phyloP scores from a whole-genome alignment of 768 basidiomycete genomes.

The Boletus speciosus region DNA sequence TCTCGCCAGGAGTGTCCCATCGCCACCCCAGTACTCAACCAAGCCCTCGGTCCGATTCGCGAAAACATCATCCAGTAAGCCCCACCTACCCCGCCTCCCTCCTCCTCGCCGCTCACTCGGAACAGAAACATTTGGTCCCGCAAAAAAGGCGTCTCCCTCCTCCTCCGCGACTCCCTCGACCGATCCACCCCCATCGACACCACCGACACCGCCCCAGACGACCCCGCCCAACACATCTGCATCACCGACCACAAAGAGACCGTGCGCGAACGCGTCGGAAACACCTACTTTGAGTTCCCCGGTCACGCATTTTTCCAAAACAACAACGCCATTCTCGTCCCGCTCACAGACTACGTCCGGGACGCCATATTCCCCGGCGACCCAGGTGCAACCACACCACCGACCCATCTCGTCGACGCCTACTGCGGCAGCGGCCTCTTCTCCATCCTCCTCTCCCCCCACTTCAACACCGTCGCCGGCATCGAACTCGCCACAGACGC shows the following conservation, averaged over 20 bases:
- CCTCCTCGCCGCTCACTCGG: conserved; percentile 3
- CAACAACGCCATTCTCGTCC: conserved; percentile 88
- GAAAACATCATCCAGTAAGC: conserved; percentile 65
- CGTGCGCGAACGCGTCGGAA: conserved; percentile 82
- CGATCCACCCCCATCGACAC: conserved; percentile 22
- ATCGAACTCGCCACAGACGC: conserved; percentile 80
- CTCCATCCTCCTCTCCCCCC: conserved; percentile 73
- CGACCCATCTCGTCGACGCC: conserved; percentile 90
- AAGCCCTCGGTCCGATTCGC: conserved; percentile 57
- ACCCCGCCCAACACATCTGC: conserved; percentile 65
- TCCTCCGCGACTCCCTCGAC: conserved; percentile 81
- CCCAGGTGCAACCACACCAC: conserved; percentile 21
- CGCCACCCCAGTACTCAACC: conserved; percentile 76
- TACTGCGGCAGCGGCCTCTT: conserved; percentile 92
- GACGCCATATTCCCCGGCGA: conserved; percentile 58
- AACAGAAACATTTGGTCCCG: conserved; percentile 73
- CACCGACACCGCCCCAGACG: conserved; percentile 29
- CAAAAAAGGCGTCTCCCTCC: conserved; percentile 84
- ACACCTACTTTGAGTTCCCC: conserved; percentile 77
- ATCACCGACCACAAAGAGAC: conserved; percentile 77
- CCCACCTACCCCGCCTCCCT: background rate
- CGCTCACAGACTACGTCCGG: conserved; percentile 80
- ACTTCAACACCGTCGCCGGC: conserved; percentile 76
- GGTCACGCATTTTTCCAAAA: conserved; percentile 97
- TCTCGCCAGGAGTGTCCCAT: conserved; percentile 80